Percentiles rank a stretch among this genome's conserved stretches.
Conservation (phyloP, 371 early-diverging fungal genomes). For the Phascolomyces articulosus region DNA sequence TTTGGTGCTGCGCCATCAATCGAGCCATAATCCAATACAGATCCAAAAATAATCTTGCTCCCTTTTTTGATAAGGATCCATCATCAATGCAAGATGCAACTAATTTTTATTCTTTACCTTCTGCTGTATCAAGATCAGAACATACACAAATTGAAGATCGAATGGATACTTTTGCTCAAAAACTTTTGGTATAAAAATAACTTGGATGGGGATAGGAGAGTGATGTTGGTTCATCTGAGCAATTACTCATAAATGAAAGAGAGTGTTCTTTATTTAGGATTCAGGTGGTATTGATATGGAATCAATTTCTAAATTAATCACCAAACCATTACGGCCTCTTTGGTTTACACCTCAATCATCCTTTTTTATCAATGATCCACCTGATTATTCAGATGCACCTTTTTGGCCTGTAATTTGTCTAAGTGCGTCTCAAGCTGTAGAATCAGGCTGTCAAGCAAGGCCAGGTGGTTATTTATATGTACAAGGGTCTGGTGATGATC, state of each 20-base stretch:
- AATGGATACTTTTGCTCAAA: constrained; percentile 64
- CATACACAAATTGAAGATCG: constrained; percentile 66
- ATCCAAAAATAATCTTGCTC: not conserved
- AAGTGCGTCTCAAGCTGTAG: constrained; percentile 71
- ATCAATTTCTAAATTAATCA: constrained; percentile 32
- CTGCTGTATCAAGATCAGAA: constrained; percentile 72
- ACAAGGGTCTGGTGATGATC: constrained; percentile 90
- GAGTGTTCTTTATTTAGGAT: not conserved
- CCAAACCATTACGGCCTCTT: constrained; percentile 78
- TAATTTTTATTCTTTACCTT: constrained; percentile 66
- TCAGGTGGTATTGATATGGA: constrained; percentile 51
- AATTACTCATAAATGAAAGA: too few species aligned
- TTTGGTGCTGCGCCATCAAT: constrained; percentile 86
- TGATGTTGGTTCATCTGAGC: too few species aligned
- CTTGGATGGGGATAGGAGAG: not conserved
- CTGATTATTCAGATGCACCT: constrained; percentile 49
- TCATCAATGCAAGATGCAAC: not conserved
- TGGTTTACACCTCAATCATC: constrained; percentile 78
- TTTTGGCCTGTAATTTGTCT: constrained; percentile 76
- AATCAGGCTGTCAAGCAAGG: constrained; percentile 52
- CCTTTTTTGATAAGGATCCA: too few species aligned
- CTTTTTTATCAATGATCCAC: constrained; percentile 40
- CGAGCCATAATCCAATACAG: constrained; percentile 39
- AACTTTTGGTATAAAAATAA: constrained; percentile 40
- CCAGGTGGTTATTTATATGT: constrained; percentile 69